phyloP scores from a whole-genome alignment of 2,329 filamentous ascomycete species.

The Fusarium brachygibbosum region DNA sequence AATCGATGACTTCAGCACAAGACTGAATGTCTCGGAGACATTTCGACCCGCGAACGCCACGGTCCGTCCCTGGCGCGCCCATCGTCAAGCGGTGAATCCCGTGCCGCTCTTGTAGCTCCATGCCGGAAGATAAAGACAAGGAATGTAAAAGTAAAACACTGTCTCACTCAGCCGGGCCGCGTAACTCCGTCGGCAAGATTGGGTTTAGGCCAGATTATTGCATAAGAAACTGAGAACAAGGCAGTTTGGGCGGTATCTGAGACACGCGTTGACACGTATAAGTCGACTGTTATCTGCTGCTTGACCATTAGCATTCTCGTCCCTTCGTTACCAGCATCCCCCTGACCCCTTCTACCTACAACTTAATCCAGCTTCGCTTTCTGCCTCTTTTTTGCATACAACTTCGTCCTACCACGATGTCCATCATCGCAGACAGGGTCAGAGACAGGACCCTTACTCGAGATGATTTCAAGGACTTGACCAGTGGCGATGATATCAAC shows the following conservation, averaged over 20 bases:
- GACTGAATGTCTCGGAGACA: background rate
- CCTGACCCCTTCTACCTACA: background rate
- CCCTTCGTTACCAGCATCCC: background rate
- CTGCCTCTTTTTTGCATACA: background rate
- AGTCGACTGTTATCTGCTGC: background rate
- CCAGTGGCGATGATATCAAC: constrained; percentile 3
- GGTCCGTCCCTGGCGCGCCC: background rate
- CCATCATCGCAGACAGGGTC: constrained; percentile 4
- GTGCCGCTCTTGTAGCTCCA: background rate
- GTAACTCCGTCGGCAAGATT: background rate
- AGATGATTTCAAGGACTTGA: constrained; percentile 1
- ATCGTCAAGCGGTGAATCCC: background rate
- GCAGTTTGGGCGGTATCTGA: background rate
- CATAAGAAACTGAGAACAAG: background rate
- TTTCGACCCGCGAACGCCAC: no score
- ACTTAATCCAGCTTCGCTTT: background rate
- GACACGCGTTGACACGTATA: background rate
- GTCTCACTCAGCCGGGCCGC: background rate
- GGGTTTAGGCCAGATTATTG: background rate
- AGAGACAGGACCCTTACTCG: constrained; percentile 4
- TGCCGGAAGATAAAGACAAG: background rate
- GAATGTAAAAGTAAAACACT: background rate
- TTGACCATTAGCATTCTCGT: background rate
- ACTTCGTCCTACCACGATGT: background rate
- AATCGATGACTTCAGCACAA: background rate